A percentile compares a stretch with the other conserved stretches of the same genome.
Evolutionary conservation across 2,329 filamentous ascomycete species (phyloP).

Genomic region (Geoglossum cookeanum): DNA sequence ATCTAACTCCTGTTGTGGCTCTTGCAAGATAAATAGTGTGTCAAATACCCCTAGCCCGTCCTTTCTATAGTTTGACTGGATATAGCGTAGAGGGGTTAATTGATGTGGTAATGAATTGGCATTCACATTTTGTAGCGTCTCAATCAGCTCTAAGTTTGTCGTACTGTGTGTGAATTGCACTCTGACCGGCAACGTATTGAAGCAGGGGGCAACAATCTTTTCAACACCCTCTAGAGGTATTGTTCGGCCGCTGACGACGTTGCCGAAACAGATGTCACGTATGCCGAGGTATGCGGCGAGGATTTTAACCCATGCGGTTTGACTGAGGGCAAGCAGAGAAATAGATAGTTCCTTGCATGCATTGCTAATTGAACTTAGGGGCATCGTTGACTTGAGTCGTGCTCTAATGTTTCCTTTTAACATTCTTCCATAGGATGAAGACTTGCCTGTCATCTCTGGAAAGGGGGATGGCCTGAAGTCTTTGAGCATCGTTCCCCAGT

Average conservation of each 20-base stretch:
- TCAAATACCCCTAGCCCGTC: conserved; percentile 45
- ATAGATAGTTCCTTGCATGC: conserved; percentile 34
- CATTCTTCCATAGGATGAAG: conserved; percentile 5
- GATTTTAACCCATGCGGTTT: conserved; percentile 52
- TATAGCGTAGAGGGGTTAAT: conserved; percentile 51
- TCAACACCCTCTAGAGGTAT: conserved; percentile 46
- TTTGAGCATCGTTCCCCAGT: conserved; percentile 43
- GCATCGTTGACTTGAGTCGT: conserved; percentile 10
- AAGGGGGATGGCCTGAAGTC: conserved; percentile 26
- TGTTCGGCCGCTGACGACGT: conserved; percentile 62
- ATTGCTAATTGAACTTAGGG: conserved; percentile 28
- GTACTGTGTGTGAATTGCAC: conserved; percentile 29
- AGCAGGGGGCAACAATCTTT: conserved; percentile 67
- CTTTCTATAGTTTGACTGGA: conserved; percentile 35
- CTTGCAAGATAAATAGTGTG: conserved; percentile 62
- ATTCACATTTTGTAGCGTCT: conserved; percentile 41
- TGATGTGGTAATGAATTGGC: conserved; percentile 46
- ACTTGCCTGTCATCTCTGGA: conserved; percentile 15
- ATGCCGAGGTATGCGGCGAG: conserved; percentile 36
- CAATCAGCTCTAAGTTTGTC: conserved; percentile 38
- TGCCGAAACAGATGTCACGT: conserved; percentile 67
- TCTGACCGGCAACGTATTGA: conserved; percentile 70
- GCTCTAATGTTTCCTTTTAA: conserved; percentile 5
- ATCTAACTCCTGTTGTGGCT: conserved; percentile 28
- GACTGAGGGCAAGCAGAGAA: conserved; percentile 47